phyloP scores from a whole-genome alignment of 2,329 filamentous ascomycete species.

The Epichloe typhina region DNA sequence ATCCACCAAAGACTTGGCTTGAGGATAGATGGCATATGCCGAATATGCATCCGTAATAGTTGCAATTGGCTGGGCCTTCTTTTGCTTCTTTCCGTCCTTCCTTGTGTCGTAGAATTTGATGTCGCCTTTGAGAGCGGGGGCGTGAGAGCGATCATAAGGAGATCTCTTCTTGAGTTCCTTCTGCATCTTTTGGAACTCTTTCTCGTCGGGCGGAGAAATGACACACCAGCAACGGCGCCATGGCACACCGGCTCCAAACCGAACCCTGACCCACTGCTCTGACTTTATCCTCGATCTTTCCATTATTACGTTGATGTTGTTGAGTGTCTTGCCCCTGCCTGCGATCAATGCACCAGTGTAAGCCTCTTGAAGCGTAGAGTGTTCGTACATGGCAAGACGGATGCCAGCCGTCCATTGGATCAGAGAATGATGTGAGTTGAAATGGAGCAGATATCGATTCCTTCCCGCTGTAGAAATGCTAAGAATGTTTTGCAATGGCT shows the following conservation, averaged over 20 bases:
- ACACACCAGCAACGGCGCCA: conserved; percentile 98
- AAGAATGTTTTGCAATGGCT: conserved; percentile 83
- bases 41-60: conserved; percentile 84
- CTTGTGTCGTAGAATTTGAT: conserved; percentile 90
- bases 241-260: conserved; percentile 89
- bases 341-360: conserved; percentile 94
- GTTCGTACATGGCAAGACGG: conserved; percentile 85
- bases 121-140: conserved; percentile 63
- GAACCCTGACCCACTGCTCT: conserved; percentile 88
- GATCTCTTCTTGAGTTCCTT: conserved; percentile 74
- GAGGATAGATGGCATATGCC: conserved; percentile 90
- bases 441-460: conserved; percentile 91
- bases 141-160: conserved; percentile 61
- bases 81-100: conserved; percentile 66
- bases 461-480: conserved; percentile 91
- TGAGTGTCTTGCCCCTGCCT: conserved; percentile 78
- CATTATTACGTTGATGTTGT: conserved; percentile 84
- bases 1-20: conserved; percentile 85
- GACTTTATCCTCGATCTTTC: conserved; percentile 63
- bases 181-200: conserved; percentile 71
- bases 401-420: conserved; percentile 95
- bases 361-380: conserved; percentile 83
- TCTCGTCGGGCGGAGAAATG: conserved; percentile 83
- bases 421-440: conserved; percentile 85
- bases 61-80: conserved; percentile 81